Evolutionary conservation across 139 green algal species (phyloP).

Genomic region (Asterochloris sp.): DNA sequence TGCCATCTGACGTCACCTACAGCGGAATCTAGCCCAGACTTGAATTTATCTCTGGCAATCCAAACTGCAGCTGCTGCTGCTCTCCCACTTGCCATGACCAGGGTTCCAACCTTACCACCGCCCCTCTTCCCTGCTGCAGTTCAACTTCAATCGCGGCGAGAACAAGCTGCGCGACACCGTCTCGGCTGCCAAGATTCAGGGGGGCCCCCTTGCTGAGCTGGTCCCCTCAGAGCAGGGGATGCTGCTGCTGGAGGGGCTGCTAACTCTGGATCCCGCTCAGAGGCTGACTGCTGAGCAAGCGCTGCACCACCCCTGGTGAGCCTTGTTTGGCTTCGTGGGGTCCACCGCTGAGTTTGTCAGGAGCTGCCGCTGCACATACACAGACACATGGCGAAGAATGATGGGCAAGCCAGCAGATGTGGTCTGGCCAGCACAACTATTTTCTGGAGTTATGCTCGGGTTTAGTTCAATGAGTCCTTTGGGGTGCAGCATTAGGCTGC

Average conservation of each 20-base stretch:
- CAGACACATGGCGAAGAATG: no score
- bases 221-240: slow-evolving; percentile 54
- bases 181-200: slow-evolving; percentile 20
- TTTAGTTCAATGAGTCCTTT: neutral
- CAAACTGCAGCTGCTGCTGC: neutral
- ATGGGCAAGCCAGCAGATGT: neutral
- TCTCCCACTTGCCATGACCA: neutral
- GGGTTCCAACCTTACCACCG: neutral
- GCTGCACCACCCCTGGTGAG: slow-evolving; percentile 42
- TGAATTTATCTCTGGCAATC: neutral
- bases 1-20: neutral
- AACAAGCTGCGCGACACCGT: slow-evolving; percentile 45
- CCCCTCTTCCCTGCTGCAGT: slow-evolving; percentile 11
- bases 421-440: neutral
- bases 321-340: neutral
- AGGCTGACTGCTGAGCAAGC: slow-evolving; percentile 53
- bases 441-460: neutral
- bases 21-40: neutral
- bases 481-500: neutral
- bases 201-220: slow-evolving; percentile 27
- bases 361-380: neutral
- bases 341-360: neutral
- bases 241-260: slow-evolving; percentile 51
- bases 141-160: slow-evolving; percentile 30
- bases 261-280: slow-evolving; percentile 48